Conservation (phyloP, 805 yeast genomes). For the Myxozyma lipomycoides region DNA sequence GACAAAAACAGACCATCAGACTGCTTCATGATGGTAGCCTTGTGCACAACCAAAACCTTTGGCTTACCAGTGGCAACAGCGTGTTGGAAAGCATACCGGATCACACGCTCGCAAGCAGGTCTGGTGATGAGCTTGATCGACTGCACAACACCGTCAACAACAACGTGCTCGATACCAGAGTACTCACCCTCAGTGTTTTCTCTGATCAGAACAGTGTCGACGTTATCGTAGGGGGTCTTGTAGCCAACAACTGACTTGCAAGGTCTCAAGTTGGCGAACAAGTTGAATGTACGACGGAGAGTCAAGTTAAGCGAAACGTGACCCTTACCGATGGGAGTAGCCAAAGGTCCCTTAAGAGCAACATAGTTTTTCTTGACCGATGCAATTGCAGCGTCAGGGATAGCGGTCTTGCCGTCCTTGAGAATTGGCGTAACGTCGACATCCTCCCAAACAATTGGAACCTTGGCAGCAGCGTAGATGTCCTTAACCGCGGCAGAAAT, state of each 20-base stretch:
- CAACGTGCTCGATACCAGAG: constrained; percentile 97
- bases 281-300: constrained; percentile 90
- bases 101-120: constrained; percentile 93
- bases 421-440: constrained; percentile 94
- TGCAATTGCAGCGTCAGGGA: constrained; percentile 82
- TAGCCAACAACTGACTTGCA: constrained; percentile 90
- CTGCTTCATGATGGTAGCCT: constrained; percentile 96
- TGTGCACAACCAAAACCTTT: constrained; percentile 91
- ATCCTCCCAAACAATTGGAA: constrained; percentile 95
- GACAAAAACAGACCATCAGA: constrained; percentile 95
- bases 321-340: constrained; percentile 96
- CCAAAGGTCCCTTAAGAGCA: constrained; percentile 96
- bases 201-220: constrained; percentile 92
- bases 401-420: constrained; percentile 86
- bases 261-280: constrained; percentile 96
- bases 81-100: constrained; percentile 95
- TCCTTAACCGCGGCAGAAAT: constrained; percentile 91
- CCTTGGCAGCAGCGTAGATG: constrained; percentile 88
- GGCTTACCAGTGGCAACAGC: constrained; percentile 84
- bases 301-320: constrained; percentile 97
- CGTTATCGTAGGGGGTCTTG: constrained; percentile 84
- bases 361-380: constrained; percentile 89
- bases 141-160: constrained; percentile 97
- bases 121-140: constrained; percentile 95
- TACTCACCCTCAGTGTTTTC: constrained; percentile 99